Evolutionary conservation across 805 yeast genomes (phyloP), one percentile per base, ranked within the genome.

Genomic region (Candida morakotiae): DNA sequence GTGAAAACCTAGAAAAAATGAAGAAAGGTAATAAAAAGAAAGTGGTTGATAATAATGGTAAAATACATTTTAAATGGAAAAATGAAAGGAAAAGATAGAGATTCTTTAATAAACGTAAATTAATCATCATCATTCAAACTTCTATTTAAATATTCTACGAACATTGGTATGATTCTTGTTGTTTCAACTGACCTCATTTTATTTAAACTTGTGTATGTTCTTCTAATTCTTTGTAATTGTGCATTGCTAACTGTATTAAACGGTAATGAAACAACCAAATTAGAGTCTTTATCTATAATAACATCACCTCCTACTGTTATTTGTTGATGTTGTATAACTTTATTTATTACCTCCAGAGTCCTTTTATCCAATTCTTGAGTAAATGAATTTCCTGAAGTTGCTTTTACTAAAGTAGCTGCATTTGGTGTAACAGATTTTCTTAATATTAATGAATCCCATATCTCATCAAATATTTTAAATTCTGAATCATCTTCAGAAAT

Each of bases 1-100:
- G 83, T 39, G 50, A 76, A 39, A 94, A 88, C 51, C 78, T 84
- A 43, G 95, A 89, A 53, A 42, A 88, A 38, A 87, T 91, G 95
- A 87, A 87, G 58, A 83, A 81, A 47, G 98, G 98, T 0, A 77
- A 79, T 43, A 86, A 85, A 64, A 84, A 82, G 73, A 88, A 88
- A 66, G 58, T 83, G 4, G 68, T 73, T 2, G 83, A 73, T 39
- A 64, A 71, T 11, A 72, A 77, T 23, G 98, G 98, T 3, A 73
- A 75, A 39, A 75, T 76, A 0, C 69, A 73, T 2, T 93, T 76
- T 65, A 87, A 87, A 64, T 91, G 97, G 95, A 86, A 82, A 56
- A 83, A 76, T 48, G 79, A 78, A 53, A 74, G 94, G 56, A 85
- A 83, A 61, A 56, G 69, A 43, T 75, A 49, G 49, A 5, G 49